Evolutionary conservation across 768 basidiomycete genomes (phyloP).

Genomic region (Strobilomyces dryophilus): DNA sequence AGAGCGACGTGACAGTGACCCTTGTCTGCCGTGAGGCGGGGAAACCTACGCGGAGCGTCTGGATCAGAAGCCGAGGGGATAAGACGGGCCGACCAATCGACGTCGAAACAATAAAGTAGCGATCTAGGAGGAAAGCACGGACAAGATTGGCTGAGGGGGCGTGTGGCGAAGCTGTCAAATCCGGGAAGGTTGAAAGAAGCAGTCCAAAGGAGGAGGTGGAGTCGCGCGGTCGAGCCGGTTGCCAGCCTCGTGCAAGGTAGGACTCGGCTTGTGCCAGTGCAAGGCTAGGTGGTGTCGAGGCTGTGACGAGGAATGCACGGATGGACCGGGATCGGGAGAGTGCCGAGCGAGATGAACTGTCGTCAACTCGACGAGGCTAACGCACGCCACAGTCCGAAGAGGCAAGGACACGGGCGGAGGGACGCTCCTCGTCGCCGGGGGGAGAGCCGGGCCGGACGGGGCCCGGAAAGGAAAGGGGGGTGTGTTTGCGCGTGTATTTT

Average conservation of each 20-base stretch:
- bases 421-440: neutral
- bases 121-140: no score
- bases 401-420: no score
- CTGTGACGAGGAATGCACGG: no score
- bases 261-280: no score
- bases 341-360: no score
- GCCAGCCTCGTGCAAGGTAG: no score
- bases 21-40: neutral
- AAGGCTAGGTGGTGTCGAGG: no score
- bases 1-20: neutral
- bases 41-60: neutral
- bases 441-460: neutral
- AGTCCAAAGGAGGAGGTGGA: neutral
- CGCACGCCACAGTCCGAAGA: no score
- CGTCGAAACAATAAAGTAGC: no score
- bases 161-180: neutral
- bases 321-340: no score
- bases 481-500: conserved; percentile 18
- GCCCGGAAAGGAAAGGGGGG: neutral
- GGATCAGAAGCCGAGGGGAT: neutral
- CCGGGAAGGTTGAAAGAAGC: neutral
- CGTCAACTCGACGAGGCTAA: no score
- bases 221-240: neutral
- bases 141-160: neutral
- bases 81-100: neutral